A percentile compares a stretch with the other conserved stretches of the same genome.
Evolutionary conservation across 768 basidiomycete genomes (phyloP).

Genomic region (Lactarius hengduanensis): DNA sequence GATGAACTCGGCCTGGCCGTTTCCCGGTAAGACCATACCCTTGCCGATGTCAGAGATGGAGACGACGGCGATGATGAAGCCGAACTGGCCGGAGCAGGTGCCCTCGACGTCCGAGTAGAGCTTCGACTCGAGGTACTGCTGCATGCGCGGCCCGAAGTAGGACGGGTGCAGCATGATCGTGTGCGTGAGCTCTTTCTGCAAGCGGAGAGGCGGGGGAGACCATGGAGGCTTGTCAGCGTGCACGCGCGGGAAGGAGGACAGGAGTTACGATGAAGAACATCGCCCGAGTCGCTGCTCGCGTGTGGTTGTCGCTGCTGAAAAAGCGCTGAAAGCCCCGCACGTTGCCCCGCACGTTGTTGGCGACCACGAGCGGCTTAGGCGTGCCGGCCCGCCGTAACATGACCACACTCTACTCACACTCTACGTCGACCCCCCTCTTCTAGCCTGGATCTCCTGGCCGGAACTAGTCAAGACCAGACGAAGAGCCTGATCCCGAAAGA

Average conservation of each 20-base stretch:
- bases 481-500: neutral
- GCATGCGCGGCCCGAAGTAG: slow-evolving; percentile 96
- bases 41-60: slow-evolving; percentile 89
- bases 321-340: neutral
- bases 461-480: neutral
- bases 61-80: slow-evolving; percentile 91
- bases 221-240: slow-evolving; percentile 4
- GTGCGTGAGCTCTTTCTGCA: slow-evolving; percentile 94
- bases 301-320: neutral
- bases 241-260: neutral
- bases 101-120: slow-evolving; percentile 96
- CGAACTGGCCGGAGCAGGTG: slow-evolving; percentile 93
- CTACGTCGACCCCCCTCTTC: too few relatives aligned
- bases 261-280: slow-evolving; percentile 28
- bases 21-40: slow-evolving; percentile 88
- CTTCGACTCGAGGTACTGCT: slow-evolving; percentile 89
- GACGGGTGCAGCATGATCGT: slow-evolving; percentile 97
- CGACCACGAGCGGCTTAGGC: too few relatives aligned
- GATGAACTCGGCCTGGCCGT: slow-evolving; percentile 94
- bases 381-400: too few relatives aligned
- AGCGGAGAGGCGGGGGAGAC: neutral
- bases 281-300: slow-evolving; percentile 1
- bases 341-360: too few relatives aligned
- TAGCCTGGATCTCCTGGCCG: too few relatives aligned
- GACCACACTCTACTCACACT: too few relatives aligned